phyloP scores from a whole-genome alignment of 805 yeast genomes.

The Monosporozyma solicola region DNA sequence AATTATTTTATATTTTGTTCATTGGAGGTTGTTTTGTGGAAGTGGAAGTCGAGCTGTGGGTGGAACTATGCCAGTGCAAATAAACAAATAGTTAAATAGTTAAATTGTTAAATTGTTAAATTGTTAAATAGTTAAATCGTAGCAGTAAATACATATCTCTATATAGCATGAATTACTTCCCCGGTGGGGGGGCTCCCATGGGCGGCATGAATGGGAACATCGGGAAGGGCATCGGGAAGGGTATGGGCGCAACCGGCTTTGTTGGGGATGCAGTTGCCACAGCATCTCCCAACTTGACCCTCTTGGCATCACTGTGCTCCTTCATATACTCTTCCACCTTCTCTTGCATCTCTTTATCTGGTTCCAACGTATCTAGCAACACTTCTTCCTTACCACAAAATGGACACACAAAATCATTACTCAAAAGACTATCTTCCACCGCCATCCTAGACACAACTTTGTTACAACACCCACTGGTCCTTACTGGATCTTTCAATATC shows the following conservation, averaged over 20 bases:
- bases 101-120: too few relatives aligned
- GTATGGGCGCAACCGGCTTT: conserved; percentile 9
- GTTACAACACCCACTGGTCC: conserved; percentile 70
- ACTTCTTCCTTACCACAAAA: conserved; percentile 69
- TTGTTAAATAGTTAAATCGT: too few relatives aligned
- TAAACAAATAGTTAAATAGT: too few relatives aligned
- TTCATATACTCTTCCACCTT: conserved; percentile 46
- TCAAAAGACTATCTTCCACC: conserved; percentile 60
- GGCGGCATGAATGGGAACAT: conserved; percentile 25
- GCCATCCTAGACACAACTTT: conserved; percentile 49
- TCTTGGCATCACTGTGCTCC: conserved; percentile 16
- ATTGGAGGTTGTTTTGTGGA: too few relatives aligned
- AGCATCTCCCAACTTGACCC: conserved; percentile 1
- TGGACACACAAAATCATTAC: conserved; percentile 85
- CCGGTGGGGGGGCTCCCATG: not conserved
- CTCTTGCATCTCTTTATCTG: conserved; percentile 50
- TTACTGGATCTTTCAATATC: conserved; percentile 61
- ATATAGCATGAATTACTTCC: too few relatives aligned
- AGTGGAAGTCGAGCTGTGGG: too few relatives aligned
- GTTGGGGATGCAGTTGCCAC: conserved; percentile 9
- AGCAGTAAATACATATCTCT: too few relatives aligned
- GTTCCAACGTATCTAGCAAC: conserved; percentile 59
- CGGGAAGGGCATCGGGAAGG: conserved; percentile 16
- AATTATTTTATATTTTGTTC: too few relatives aligned
- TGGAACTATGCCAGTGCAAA: too few relatives aligned